A percentile compares a stretch with the other conserved stretches of the same genome.
These are phyloP conservation scores for Rhynchospora pubera DNA, from an alignment of 176 grass and related monocot genomes.

Conservation along the genomic window DNA sequence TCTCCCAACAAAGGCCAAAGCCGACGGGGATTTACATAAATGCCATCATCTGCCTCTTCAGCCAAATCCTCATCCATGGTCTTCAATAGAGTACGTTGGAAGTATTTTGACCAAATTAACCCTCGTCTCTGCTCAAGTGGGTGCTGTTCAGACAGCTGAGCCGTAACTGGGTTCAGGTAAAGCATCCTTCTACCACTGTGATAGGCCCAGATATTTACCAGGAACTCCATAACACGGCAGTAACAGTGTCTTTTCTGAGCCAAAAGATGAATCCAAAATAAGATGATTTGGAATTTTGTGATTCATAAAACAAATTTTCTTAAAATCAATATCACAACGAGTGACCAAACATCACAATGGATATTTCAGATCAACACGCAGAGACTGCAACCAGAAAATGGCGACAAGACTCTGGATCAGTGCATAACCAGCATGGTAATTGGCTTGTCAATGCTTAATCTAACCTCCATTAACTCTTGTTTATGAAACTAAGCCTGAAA, in stretches of 20 bases:
- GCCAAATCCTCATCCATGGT: constrained; percentile 99
- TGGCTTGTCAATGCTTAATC: not conserved
- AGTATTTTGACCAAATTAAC: constrained; percentile 86
- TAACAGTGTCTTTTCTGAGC: constrained; percentile 96
- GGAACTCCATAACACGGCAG: constrained; percentile 78
- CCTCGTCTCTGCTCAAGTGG: constrained; percentile 40
- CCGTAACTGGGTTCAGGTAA: constrained; percentile 66
- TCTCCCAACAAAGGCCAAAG: constrained; percentile 85
- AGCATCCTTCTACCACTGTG: constrained; percentile 84
- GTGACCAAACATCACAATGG: not conserved
- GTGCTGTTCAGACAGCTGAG: constrained; percentile 59
- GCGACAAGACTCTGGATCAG: not conserved
- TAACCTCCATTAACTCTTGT: not conserved
- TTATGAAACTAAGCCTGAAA: not conserved
- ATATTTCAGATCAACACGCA: not conserved
- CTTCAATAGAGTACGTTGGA: constrained; percentile 69
- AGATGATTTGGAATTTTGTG: not conserved
- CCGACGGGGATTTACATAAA: constrained; percentile 49
- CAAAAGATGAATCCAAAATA: constrained; percentile 9
- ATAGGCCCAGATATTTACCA: constrained; percentile 97
- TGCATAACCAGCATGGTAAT: not conserved
- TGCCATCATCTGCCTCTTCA: constrained; percentile 86
- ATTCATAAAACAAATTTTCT: not conserved
- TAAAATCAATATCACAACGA: not conserved
- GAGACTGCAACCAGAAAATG: not conserved